phyloP scores from a whole-genome alignment of 2,329 filamentous ascomycete genomes.

The Nemania abortiva region DNA sequence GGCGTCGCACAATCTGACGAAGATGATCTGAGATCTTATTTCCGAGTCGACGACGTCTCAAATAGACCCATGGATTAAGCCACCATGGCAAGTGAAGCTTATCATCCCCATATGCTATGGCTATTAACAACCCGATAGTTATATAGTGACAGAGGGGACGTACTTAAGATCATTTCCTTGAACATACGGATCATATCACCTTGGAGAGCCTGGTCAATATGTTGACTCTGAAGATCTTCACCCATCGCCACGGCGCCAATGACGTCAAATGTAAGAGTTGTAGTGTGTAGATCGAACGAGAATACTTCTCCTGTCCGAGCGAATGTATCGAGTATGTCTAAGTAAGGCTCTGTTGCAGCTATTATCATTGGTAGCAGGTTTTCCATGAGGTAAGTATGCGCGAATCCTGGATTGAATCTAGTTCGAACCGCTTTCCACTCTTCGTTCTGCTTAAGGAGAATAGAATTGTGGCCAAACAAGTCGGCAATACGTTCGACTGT shows the following conservation, averaged over 20 bases:
- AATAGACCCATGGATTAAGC: not conserved
- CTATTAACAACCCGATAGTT: not conserved
- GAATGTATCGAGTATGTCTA: not conserved
- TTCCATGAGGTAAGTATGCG: not conserved
- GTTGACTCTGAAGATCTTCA: not conserved
- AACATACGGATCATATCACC: not conserved
- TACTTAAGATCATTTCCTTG: not conserved
- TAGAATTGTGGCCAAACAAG: not conserved
- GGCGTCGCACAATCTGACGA: not conserved
- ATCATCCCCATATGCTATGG: not conserved
- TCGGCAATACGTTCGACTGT: not conserved
- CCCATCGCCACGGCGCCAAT: not conserved
- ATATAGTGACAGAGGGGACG: too few species aligned
- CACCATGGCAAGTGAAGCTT: slow-evolving; percentile 12
- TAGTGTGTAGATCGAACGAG: not conserved
- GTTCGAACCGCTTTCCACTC: not conserved
- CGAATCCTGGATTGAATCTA: slow-evolving; percentile 12
- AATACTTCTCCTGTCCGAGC: not conserved
- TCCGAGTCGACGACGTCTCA: not conserved
- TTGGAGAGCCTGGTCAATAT: not conserved
- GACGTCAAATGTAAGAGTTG: slow-evolving; percentile 11
- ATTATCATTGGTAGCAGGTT: not conserved
- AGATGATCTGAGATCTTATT: not conserved
- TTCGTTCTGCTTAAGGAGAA: not conserved
- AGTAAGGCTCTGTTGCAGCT: not conserved